Percentiles rank a stretch among this genome's conserved stretches.
These are phyloP conservation scores for Nymphaea colorata DNA, from an alignment of 164 flowering plant species.

Conservation along the genomic window DNA sequence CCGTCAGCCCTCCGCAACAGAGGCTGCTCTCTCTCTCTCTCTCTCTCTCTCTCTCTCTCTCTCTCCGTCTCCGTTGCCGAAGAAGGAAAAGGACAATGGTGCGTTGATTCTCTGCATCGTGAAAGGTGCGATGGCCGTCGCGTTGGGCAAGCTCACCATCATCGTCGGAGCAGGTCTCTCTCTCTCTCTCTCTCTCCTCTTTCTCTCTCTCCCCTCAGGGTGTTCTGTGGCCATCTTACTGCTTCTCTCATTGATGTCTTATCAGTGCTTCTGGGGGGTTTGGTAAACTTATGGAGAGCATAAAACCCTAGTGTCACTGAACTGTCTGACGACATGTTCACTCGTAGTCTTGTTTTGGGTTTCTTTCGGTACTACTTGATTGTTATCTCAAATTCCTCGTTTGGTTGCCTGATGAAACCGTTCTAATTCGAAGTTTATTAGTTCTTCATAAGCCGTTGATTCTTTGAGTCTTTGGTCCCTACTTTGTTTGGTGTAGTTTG, in stretches of 20 bases:
- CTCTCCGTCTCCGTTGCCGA: neutral
- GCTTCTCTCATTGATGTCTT: no score
- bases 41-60: neutral
- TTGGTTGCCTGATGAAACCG: no score
- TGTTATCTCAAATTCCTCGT: no score
- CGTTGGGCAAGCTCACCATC: constrained; percentile 63
- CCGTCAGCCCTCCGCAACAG: neutral
- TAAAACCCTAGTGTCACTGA: no score
- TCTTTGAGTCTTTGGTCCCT: neutral
- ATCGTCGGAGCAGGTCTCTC: constrained; percentile 72
- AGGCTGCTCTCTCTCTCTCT: neutral
- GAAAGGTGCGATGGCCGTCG: constrained; percentile 42
- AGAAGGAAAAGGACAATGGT: neutral
- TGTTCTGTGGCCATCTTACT: no score
- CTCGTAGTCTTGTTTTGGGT: no score
- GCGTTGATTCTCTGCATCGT: neutral
- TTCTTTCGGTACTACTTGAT: no score
- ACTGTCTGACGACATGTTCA: no score
- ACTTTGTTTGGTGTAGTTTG: neutral
- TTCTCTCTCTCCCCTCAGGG: neutral
- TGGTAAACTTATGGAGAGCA: no score
- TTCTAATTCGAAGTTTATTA: no score
- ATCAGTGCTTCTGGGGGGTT: no score
- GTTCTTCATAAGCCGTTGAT: neutral
- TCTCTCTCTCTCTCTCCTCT: neutral